Percentiles rank a stretch among this genome's conserved stretches.
Evolutionary conservation across 441 rosid genomes (phyloP).

Genomic region (Gossypium schwendimanii): DNA sequence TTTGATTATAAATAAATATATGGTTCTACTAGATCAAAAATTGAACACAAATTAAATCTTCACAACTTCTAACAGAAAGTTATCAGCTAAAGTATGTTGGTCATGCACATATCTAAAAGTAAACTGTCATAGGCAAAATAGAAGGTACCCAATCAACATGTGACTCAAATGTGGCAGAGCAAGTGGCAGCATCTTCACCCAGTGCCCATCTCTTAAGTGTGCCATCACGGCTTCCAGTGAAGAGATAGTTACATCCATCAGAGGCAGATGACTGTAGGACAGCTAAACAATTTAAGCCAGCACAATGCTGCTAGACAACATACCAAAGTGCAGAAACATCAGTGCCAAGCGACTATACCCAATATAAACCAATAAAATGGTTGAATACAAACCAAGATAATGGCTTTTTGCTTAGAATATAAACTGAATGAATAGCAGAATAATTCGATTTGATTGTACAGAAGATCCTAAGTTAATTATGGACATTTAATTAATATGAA

Average conservation of each 20-base stretch:
- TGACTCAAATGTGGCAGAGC: slow-evolving; percentile 93
- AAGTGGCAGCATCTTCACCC: slow-evolving; percentile 57
- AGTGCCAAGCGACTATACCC: background rate
- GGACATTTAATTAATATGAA: background rate
- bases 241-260: slow-evolving; percentile 54
- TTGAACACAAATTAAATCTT: background rate
- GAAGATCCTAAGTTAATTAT: background rate
- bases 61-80: background rate
- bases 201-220: slow-evolving; percentile 89
- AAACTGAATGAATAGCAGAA: background rate
- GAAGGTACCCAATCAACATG: slow-evolving; percentile 93
- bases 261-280: slow-evolving; percentile 52
- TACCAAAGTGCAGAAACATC: background rate
- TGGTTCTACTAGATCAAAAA: background rate
- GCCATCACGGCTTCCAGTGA: slow-evolving; percentile 99
- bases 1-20: background rate
- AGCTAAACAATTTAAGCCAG: slow-evolving; percentile 88
- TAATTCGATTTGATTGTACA: background rate
- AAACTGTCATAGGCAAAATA: slow-evolving; percentile 1
- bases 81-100: background rate
- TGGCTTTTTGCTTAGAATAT: background rate
- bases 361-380: background rate
- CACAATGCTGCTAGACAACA: slow-evolving; percentile 71
- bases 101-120: slow-evolving; percentile 3
- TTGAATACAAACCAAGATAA: background rate